Conservation (phyloP, 768 basidiomycete genomes). For the Wakefieldia striispora region DNA sequence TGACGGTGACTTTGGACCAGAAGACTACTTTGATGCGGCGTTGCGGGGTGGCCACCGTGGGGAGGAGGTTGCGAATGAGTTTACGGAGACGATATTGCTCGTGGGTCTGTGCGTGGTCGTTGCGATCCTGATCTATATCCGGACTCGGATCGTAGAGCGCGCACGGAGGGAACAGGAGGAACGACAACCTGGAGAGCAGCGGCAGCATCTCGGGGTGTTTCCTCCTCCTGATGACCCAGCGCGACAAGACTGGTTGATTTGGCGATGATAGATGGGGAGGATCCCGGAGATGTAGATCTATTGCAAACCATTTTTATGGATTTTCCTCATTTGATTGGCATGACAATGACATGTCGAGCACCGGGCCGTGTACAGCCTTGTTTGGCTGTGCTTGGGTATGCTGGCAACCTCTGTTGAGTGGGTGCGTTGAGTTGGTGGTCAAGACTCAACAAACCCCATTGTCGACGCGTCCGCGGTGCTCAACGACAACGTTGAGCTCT, state of each 20-base stretch:
- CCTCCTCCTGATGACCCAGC: slow-evolving; percentile 64
- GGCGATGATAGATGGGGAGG: too few relatives aligned
- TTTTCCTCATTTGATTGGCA: not conserved
- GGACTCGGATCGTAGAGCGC: slow-evolving; percentile 74
- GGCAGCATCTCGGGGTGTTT: slow-evolving; percentile 46
- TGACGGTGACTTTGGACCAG: slow-evolving; percentile 73
- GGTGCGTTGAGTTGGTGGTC: not conserved
- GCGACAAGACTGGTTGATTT: slow-evolving; percentile 63
- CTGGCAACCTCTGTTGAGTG: slow-evolving; percentile 1
- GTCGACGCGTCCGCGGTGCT: slow-evolving; percentile 5
- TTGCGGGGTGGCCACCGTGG: slow-evolving; percentile 57
- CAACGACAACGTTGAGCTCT: not conserved
- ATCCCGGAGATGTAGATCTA: slow-evolving; percentile 6
- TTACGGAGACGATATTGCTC: slow-evolving; percentile 77
- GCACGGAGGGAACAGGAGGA: slow-evolving; percentile 62
- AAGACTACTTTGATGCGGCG: slow-evolving; percentile 78
- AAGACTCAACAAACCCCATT: not conserved
- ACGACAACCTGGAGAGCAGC: slow-evolving; percentile 34
- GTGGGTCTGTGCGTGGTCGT: slow-evolving; percentile 71
- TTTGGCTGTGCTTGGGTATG: slow-evolving; percentile 27
- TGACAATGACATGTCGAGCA: too few relatives aligned
- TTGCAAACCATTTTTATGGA: not conserved
- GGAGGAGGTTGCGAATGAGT: slow-evolving; percentile 66
- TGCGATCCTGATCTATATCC: slow-evolving; percentile 72
- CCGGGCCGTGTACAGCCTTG: slow-evolving; percentile 4